Percentiles rank a stretch among this genome's conserved stretches.
Conservation (phyloP, 1,139 yeast species). For the Kodamaea derodonti region DNA sequence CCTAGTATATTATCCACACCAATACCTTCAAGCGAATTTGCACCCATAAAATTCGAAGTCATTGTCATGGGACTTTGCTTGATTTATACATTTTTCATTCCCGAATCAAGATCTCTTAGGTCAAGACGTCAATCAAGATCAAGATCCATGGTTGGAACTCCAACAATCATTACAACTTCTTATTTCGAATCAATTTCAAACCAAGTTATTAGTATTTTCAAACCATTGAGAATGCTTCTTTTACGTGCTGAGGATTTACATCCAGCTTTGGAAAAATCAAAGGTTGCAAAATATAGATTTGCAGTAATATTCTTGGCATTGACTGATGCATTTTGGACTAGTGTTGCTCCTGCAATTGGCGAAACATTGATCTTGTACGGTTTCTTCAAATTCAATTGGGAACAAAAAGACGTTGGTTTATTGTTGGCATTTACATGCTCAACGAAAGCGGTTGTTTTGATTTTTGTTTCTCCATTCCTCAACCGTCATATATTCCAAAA, state of each 20-base stretch:
- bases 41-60: conserved; percentile 29
- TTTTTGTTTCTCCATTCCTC: conserved; percentile 31
- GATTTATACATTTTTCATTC: conserved; percentile 36
- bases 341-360: conserved; percentile 30
- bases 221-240: conserved; percentile 44
- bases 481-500: conserved; percentile 24
- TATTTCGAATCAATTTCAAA: not conserved
- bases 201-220: conserved; percentile 23
- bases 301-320: conserved; percentile 42
- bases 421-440: conserved; percentile 53
- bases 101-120: conserved; percentile 45
- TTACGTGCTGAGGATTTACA: conserved; percentile 36
- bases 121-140: conserved; percentile 50
- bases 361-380: conserved; percentile 55
- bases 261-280: conserved; percentile 6
- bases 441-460: conserved; percentile 32
- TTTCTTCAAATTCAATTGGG: conserved; percentile 57
- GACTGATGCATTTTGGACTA: conserved; percentile 42
- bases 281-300: conserved; percentile 17
- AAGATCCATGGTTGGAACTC: conserved; percentile 29
- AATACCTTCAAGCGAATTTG: conserved; percentile 17
- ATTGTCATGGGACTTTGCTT: conserved; percentile 19
- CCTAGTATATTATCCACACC: not conserved
- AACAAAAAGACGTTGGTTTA: conserved; percentile 54
- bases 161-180: not conserved